phyloP scores from a whole-genome alignment of 192 early-diverging fungal species.

The Spizellomyces punctatus region DNA sequence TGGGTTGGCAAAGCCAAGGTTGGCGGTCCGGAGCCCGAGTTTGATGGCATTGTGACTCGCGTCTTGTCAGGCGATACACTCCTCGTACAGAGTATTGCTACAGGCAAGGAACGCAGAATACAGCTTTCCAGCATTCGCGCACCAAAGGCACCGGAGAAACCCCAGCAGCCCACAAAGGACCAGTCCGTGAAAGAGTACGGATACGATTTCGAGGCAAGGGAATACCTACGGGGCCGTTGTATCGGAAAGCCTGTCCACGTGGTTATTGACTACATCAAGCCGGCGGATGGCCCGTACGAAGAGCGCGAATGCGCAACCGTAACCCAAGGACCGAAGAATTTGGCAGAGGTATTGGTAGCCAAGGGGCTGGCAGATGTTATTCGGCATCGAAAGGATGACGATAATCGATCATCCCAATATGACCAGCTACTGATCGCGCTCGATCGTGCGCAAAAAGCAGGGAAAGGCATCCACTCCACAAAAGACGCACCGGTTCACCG shows the following conservation, averaged over 20 bases:
- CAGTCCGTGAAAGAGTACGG: constrained; percentile 73
- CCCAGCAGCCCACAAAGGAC: constrained; percentile 24
- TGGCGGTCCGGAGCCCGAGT: constrained; percentile 58
- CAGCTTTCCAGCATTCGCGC: constrained; percentile 63
- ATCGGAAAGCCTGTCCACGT: constrained; percentile 86
- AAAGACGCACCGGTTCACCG: constrained; percentile 77
- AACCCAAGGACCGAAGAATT: constrained; percentile 58
- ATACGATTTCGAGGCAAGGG: constrained; percentile 86
- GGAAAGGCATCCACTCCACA: constrained; percentile 82
- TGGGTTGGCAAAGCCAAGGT: constrained; percentile 60
- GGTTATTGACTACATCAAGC: constrained; percentile 83
- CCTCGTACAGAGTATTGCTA: constrained; percentile 45
- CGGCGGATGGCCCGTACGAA: constrained; percentile 84
- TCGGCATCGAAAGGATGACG: constrained; percentile 81
- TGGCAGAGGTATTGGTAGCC: constrained; percentile 52
- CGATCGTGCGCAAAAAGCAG: constrained; percentile 68
- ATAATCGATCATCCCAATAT: constrained; percentile 83
- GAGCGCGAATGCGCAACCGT: constrained; percentile 88
- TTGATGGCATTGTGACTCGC: constrained; percentile 62
- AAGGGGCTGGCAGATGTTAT: constrained; percentile 76
- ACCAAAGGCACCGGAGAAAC: constrained; percentile 56
- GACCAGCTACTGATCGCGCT: constrained; percentile 84
- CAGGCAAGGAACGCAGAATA: constrained; percentile 56
- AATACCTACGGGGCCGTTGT: constrained; percentile 81
- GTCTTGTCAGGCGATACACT: constrained; percentile 65